Evolutionary conservation across 495 filamentous ascomycete species (phyloP), one percentile per base, ranked within the genome.

Genomic region (Bryoglossum gracile): DNA sequence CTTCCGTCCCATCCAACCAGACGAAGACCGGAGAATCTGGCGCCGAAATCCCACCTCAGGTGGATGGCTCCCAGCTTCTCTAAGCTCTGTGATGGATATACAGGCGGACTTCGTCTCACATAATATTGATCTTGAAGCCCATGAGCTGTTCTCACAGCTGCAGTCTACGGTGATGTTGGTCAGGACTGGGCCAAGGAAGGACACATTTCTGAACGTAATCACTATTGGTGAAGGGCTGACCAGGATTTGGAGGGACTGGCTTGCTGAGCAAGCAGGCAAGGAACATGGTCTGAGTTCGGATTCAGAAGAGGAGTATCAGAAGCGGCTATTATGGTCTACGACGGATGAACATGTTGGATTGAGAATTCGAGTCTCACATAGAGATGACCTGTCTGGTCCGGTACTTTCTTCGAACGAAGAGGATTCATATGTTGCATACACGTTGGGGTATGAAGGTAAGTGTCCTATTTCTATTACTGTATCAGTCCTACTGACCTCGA

Each of bases 91-190:
- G 41, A 46, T 34, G 16, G 23, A 43, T 3, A 36, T 49, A 11
- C 45, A 56, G n/a, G 58, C 53, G 11, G 66, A 74, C 16, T 41
- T 58, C 13, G 73, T 80, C 1, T 73, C 65, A 10, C 75, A 82
- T 14, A 72, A 73, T n/a, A 52, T 91, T 45, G 73, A 68, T 47
- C 65, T 91, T 2, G 86, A 88, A 45, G 72, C 66, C 2, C 69
- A 74, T 56, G 84, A 89, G 62, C 63, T 79, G 19, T 87, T 89
- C 60, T 77, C 82, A 0, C 84, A 89, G 59, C 68, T 89, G 8
- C 81, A 77, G 54, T 72, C 81, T 8, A 62, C 74, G n/a, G 75
- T 75, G 14, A 85, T 80, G 60, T 61, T 91, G n/a, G 84, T 87
- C 30, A 82, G 81, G 58, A 59, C 81, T 9, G 76, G 81, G 19